Evolutionary conservation across 2,329 filamentous ascomycete genomes (phyloP), one percentile per base, ranked within the genome.

Genomic region (Hypoxylon sp.): DNA sequence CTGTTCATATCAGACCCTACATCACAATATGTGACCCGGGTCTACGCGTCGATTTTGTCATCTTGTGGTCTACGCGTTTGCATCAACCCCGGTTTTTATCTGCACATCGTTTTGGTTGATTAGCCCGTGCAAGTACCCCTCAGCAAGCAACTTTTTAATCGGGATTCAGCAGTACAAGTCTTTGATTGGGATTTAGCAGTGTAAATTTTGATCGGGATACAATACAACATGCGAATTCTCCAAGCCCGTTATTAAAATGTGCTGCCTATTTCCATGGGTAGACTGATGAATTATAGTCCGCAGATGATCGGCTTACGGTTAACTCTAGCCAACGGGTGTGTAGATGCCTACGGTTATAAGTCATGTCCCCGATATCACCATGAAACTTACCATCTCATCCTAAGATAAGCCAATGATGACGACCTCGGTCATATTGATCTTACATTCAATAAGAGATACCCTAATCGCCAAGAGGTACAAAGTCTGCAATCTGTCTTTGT

Each of bases 271-370:
- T 17, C 17, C 7, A 30, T 30, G 5, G 28, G 28, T 30, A 34
- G 19, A n/a, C 11, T 46, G 11, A 46, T 24, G 8, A 24, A 6
- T 46, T n/a, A n/a, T 10, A 20, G 19, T 22, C 41, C 10, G 8
- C n/a, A 17, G 19, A 44, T 24, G 15, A 46, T 46, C 20, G 19
- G 24, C 41, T 46, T 46, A 46, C 11, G 41, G n/a, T n/a, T n/a
- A n/a, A n/a, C n/a, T n/a, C n/a, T n/a, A n/a, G n/a, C n/a, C n/a
- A n/a, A n/a, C n/a, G n/a, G n/a, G n/a, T n/a, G n/a, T n/a, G n/a
- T 48, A 26, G 53, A 53, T 56, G 53, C 48, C 59, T 62, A 53
- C 59, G 59, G 59, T 22, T 15, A 56, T 56, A 56, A 62, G 6
- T 13, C 17, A 7, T 41, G 17, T 48, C 41, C 20, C 58, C 58